Evolutionary conservation across 2,329 filamentous ascomycete genomes (phyloP).

Genomic region (Exophiala oligosperma): DNA sequence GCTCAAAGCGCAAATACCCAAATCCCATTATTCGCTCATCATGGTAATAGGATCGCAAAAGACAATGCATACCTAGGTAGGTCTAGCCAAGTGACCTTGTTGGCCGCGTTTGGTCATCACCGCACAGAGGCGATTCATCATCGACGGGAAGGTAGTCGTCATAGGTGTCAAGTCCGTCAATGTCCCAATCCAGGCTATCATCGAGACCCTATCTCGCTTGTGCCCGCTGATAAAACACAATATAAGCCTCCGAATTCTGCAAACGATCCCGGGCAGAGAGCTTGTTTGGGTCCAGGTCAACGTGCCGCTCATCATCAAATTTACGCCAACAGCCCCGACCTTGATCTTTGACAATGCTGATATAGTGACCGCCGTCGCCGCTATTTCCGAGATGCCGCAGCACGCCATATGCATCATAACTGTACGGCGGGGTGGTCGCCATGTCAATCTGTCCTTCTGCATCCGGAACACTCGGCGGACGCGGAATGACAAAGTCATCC

Average conservation of each 20-base stretch:
- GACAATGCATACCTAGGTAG: too few relatives aligned
- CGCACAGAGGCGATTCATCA: too few relatives aligned
- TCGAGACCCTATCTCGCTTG: slow-evolving; percentile 31
- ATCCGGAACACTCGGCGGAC: slow-evolving; percentile 38
- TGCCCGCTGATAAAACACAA: slow-evolving; percentile 62
- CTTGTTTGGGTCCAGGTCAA: slow-evolving; percentile 58
- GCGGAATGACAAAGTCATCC: slow-evolving; percentile 58
- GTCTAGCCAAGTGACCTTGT: too few relatives aligned
- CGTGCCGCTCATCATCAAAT: slow-evolving; percentile 59
- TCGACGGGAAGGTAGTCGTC: too few relatives aligned
- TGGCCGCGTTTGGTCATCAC: too few relatives aligned
- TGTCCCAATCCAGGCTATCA: too few relatives aligned
- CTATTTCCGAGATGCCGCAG: slow-evolving; percentile 71
- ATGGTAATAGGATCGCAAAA: too few relatives aligned
- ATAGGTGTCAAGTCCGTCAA: too few relatives aligned
- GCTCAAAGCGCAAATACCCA: too few relatives aligned
- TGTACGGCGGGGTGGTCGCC: slow-evolving; percentile 56
- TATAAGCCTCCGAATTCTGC: slow-evolving; percentile 65
- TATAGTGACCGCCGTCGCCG: slow-evolving; percentile 76
- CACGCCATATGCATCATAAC: slow-evolving; percentile 85
- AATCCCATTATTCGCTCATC: too few relatives aligned
- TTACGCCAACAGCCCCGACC: slow-evolving; percentile 59
- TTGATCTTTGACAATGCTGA: slow-evolving; percentile 65
- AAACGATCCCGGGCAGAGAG: slow-evolving; percentile 50
- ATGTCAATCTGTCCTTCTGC: slow-evolving; percentile 33